Evolutionary conservation across 129 eudicot genomes (phyloP).

Genomic region (Glebionis coronaria): DNA sequence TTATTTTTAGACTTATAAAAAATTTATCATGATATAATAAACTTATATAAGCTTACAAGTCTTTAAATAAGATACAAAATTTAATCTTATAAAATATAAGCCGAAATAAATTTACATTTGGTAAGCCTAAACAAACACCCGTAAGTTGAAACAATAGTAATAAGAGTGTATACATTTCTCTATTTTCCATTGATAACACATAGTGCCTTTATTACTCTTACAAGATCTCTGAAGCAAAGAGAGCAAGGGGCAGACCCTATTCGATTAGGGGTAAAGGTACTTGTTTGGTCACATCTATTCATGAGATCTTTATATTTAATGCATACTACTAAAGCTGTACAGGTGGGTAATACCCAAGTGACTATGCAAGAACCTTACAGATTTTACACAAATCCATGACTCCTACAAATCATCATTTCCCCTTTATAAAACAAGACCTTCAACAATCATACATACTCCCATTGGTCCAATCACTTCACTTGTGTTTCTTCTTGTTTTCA

Average conservation of each 20-base stretch:
- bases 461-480: constrained; percentile 37
- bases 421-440: constrained; percentile 25
- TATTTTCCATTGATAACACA: no score
- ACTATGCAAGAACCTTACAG: background rate
- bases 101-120: no score
- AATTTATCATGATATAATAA: no score
- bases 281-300: constrained; percentile 37
- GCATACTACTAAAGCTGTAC: constrained; percentile 20
- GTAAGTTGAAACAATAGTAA: no score
- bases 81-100: no score
- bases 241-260: constrained; percentile 11
- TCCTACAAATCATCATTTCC: constrained; percentile 29
- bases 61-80: no score
- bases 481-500: constrained; percentile 33
- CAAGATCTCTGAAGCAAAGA: background rate
- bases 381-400: constrained; percentile 35
- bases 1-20: no score
- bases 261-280: constrained; percentile 3
- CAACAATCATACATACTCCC: constrained; percentile 23
- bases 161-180: no score
- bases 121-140: background rate
- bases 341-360: constrained; percentile 32
- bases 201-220: background rate
- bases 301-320: constrained; percentile 25
- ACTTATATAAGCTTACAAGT: no score